Evolutionary conservation across 129 eudicot genomes (phyloP), one percentile per base, ranked within the genome.

Genomic region (Kitagawia praeruptora): DNA sequence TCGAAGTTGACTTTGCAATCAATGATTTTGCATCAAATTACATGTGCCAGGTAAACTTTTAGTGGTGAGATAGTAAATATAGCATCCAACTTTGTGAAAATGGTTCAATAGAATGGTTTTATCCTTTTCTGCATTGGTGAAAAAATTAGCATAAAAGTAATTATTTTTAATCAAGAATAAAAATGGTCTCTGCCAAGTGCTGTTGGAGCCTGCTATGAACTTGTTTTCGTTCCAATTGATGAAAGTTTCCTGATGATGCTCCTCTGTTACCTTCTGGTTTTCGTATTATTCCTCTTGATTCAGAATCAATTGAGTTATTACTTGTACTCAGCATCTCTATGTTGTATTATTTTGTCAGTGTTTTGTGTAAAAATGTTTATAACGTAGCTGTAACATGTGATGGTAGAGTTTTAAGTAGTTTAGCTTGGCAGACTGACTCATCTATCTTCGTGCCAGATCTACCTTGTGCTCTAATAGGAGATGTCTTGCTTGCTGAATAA

Each of bases 221-320:
- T 94, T 49, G 88, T 94, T 63, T 94, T 94, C 85, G 98, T 97
- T 81, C 96, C 98, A 54, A 94, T 94, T 28, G 98, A 94, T 79
- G 98, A 91, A 81, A 87, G 94, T 94, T 94, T 85, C 97, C 93
- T 0, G 98, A 94, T 78, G 97, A 94, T 71, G 98, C 93, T 3
- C 97, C 96, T 0, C 84, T 94, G 42, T 85, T 94, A 37, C 94
- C 99, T 38, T 95, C 99, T 16, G 99, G 99, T 81, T 95, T 95
- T 75, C 96, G 99, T 58, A 85, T 94, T 61, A 90, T 91, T 78
- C 97, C 98, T 0, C 80, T 94, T 77, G 97, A 92, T 77, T 82
- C 96, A n/a, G 92, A 94, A 90, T 81, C 96, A 86, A 97, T 94
- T 88, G 87, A 93, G 93, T 86, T 70, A 14, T 76, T 56, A 39